Evolutionary conservation across 257 asterid genomes (phyloP).

Genomic region (Ligustrum vulgare): DNA sequence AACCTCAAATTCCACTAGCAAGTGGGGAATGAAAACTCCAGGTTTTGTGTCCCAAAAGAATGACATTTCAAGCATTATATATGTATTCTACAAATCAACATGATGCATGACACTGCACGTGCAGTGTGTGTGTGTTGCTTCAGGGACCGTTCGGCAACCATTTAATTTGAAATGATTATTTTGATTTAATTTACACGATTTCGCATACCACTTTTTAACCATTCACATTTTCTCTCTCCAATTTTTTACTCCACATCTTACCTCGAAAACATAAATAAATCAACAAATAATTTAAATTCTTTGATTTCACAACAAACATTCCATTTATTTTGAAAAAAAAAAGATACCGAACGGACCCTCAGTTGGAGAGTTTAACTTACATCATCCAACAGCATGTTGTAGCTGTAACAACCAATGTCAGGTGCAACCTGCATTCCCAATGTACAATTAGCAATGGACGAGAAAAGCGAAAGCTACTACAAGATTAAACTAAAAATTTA

Average conservation of each 20-base stretch:
- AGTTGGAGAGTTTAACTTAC: constrained; percentile 64
- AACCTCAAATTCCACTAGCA: not conserved
- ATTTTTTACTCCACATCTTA: no score
- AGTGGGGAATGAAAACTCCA: not conserved
- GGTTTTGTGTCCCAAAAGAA: not conserved
- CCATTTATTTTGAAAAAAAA: no score
- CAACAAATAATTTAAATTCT: no score
- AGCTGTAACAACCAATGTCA: constrained; percentile 88
- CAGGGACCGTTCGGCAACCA: no score
- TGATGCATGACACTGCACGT: not conserved
- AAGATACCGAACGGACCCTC: no score
- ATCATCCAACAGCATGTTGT: constrained; percentile 99
- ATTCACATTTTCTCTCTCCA: no score
- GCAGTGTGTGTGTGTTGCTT: no score
- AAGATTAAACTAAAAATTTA: not conserved
- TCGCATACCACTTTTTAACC: no score
- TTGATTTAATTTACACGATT: no score
- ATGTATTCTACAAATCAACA: not conserved
- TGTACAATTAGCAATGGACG: constrained; percentile 11
- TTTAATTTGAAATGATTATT: no score
- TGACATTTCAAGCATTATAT: not conserved
- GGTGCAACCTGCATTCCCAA: constrained; percentile 67
- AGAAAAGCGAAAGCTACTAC: constrained; percentile 2
- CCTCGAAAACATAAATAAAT: no score
- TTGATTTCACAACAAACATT: no score